Conservation (phyloP, 1,139 yeast species). For the Pichia sp. region DNA sequence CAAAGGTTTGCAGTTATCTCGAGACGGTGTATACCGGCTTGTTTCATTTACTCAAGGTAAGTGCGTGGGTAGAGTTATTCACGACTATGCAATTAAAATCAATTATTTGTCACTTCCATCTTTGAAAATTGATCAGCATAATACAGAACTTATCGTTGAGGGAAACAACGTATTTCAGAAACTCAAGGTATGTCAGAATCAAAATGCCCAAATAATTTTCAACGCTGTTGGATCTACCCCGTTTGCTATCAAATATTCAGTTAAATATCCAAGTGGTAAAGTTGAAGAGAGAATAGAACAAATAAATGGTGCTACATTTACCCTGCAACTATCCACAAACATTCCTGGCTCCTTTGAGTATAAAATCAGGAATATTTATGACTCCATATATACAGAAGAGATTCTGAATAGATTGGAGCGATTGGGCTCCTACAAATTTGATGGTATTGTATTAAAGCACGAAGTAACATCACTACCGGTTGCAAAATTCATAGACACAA, state of each 20-base stretch:
- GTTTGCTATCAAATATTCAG: conserved; percentile 64
- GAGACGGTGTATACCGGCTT: conserved; percentile 63
- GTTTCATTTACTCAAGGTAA: conserved; percentile 57
- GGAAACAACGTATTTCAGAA: conserved; percentile 12
- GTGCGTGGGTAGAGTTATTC: conserved; percentile 59
- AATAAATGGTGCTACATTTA: conserved; percentile 47
- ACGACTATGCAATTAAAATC: conserved; percentile 40
- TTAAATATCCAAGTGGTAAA: conserved; percentile 56
- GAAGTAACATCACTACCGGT: conserved; percentile 58
- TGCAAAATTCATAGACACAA: conserved; percentile 32
- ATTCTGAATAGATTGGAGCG: conserved; percentile 34
- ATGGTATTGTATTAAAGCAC: conserved; percentile 50
- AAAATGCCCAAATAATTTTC: conserved; percentile 38
- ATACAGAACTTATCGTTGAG: conserved; percentile 2
- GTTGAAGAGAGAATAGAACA: conserved; percentile 42
- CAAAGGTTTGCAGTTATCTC: conserved; percentile 38
- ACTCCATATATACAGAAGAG: conserved; percentile 54
- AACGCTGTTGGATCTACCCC: conserved; percentile 64
- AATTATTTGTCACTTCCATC: conserved; percentile 56
- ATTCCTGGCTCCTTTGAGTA: conserved; percentile 59
- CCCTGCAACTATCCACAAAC: conserved; percentile 29
- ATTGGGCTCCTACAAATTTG: conserved; percentile 28
- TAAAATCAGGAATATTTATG: conserved; percentile 59
- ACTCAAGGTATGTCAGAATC: conserved; percentile 24
- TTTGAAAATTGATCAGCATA: conserved; percentile 28